Conservation (phyloP, 2,329 filamentous ascomycete species). For the Cryphonectria japonica region DNA sequence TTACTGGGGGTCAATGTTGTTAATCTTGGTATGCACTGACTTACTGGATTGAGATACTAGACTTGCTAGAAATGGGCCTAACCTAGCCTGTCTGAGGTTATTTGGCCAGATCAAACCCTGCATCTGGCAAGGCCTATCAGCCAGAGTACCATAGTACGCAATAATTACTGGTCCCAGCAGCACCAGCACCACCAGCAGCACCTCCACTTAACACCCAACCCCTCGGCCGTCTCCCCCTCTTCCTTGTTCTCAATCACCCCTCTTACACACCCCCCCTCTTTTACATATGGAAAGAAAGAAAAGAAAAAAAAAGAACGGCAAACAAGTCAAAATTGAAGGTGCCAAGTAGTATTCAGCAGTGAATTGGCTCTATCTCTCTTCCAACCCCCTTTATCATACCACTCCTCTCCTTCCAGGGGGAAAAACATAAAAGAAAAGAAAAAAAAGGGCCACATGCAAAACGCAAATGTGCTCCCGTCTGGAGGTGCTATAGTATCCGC, state of each 20-base stretch:
- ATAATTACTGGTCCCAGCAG: slow-evolving; percentile 1
- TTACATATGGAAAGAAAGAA: neutral
- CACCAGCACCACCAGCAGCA: neutral
- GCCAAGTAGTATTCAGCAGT: neutral
- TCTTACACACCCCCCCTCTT: neutral
- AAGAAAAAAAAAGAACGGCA: neutral
- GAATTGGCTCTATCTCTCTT: neutral
- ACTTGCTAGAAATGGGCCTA: neutral
- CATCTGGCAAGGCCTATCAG: slow-evolving; percentile 10
- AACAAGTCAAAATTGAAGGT: neutral
- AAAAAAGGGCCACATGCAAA: neutral
- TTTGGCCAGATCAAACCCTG: slow-evolving; percentile 13
- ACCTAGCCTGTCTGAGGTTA: neutral
- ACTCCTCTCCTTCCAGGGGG: no score
- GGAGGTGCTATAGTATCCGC: neutral
- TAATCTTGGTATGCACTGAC: neutral
- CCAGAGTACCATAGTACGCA: neutral
- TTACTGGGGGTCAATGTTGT: neutral
- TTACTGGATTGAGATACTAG: neutral
- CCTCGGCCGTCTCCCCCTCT: neutral
- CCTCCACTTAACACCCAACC: neutral
- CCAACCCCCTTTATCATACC: neutral
- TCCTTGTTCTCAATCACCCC: neutral
- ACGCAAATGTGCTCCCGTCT: neutral
- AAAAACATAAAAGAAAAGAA: no score